Conservation (phyloP, 2,329 filamentous ascomycete species). For the Simplicillium sp. region DNA sequence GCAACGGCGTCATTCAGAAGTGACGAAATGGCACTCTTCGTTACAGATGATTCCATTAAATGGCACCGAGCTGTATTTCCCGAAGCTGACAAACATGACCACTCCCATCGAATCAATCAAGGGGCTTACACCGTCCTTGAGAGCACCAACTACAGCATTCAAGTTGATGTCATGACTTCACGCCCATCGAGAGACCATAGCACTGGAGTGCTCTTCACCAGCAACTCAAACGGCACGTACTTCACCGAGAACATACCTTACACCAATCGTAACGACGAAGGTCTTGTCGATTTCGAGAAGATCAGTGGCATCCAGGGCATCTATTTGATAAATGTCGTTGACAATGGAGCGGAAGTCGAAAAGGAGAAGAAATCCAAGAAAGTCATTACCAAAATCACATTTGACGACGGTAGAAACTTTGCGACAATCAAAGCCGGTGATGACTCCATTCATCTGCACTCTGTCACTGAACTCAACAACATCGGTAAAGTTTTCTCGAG, state of each 20-base stretch:
- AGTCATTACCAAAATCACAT: constrained; percentile 75
- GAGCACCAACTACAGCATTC: constrained; percentile 95
- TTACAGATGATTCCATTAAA: constrained; percentile 70
- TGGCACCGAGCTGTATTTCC: constrained; percentile 94
- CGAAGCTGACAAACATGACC: constrained; percentile 63
- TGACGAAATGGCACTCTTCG: constrained; percentile 84
- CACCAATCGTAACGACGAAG: constrained; percentile 71
- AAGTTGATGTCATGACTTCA: constrained; percentile 80
- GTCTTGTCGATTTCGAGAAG: constrained; percentile 91
- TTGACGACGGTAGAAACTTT: constrained; percentile 89
- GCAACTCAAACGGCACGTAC: constrained; percentile 94
- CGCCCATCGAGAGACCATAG: constrained; percentile 42
- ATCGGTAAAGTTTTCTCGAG: constrained; percentile 85
- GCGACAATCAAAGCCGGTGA: constrained; percentile 59
- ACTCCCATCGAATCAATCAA: constrained; percentile 60
- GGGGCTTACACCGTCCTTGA: constrained; percentile 90
- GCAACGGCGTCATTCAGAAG: constrained; percentile 72
- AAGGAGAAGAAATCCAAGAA: constrained; percentile 50
- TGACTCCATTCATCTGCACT: constrained; percentile 76
- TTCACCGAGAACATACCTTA: constrained; percentile 88
- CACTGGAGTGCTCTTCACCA: constrained; percentile 87
- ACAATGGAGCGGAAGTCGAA: constrained; percentile 72
- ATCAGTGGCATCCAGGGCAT: constrained; percentile 86
- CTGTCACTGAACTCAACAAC: constrained; percentile 76
- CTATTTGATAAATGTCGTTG: constrained; percentile 79